Percentiles rank a stretch among this genome's conserved stretches.
phyloP scores from a whole-genome alignment of 2,329 filamentous ascomycete genomes.

The Ophiostoma angusticollis region DNA sequence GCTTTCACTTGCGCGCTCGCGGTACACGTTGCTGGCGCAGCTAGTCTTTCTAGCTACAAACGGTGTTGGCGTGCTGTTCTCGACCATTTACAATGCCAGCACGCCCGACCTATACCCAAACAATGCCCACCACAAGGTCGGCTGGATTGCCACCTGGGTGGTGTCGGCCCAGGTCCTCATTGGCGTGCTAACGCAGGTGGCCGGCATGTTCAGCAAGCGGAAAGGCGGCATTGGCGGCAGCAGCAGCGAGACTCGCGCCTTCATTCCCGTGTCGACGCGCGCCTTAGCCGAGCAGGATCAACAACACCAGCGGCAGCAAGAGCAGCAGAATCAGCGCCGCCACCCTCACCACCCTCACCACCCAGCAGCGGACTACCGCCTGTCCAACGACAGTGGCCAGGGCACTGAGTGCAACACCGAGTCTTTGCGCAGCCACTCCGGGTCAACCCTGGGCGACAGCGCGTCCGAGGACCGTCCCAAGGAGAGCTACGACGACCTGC shows the following conservation, averaged over 20 bases:
- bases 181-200: constrained; percentile 49
- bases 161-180: constrained; percentile 57
- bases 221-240: constrained; percentile 4
- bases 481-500: constrained; percentile 34
- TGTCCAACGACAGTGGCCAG: constrained; percentile 61
- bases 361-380: constrained; percentile 30
- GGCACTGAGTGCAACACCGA: constrained; percentile 58
- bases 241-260: constrained; percentile 38
- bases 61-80: constrained; percentile 49
- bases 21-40: constrained; percentile 57
- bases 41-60: constrained; percentile 54
- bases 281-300: constrained; percentile 42
- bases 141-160: constrained; percentile 70
- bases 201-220: constrained; percentile 27
- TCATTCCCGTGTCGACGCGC: constrained; percentile 48
- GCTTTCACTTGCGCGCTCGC: constrained; percentile 70
- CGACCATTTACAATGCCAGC: constrained; percentile 60
- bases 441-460: constrained; percentile 42
- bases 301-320: too few relatives aligned
- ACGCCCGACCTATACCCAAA: constrained; percentile 79
- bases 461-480: constrained; percentile 28
- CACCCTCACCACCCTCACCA: constrained; percentile 12
- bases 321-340: constrained; percentile 22
- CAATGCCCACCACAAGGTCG: constrained; percentile 79
- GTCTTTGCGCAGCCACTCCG: constrained; percentile 51